Evolutionary conservation across 139 green algal species (phyloP).

Genomic region (Chlorella vulgaris): DNA sequence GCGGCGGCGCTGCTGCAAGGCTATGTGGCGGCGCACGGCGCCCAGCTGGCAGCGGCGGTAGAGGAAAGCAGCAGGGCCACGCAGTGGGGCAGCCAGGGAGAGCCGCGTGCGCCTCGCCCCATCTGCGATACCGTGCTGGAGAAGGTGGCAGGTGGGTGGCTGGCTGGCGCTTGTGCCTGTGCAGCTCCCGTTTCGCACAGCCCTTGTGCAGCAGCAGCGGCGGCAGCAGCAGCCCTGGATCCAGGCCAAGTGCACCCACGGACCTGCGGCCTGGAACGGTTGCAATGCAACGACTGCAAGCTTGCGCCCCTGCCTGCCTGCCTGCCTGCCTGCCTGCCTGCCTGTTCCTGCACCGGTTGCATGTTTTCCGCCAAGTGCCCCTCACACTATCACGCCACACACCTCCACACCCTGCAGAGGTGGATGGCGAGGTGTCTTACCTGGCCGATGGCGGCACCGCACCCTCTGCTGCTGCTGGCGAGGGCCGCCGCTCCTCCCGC

Average conservation of each 20-base stretch:
- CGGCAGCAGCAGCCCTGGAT: too few relatives aligned
- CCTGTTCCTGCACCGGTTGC: background rate
- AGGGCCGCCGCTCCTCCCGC: background rate
- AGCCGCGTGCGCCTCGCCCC: slow-evolving; percentile 62
- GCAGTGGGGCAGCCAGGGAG: slow-evolving; percentile 58
- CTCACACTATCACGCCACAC: background rate
- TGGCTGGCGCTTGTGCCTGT: background rate
- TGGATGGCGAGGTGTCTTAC: slow-evolving; percentile 46
- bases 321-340: too few relatives aligned
- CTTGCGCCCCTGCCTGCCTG: background rate
- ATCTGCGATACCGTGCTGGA: slow-evolving; percentile 73
- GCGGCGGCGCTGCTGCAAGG: slow-evolving; percentile 55
- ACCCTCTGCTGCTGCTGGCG: too few relatives aligned
- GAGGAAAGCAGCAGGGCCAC: slow-evolving; percentile 45
- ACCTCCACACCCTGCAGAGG: slow-evolving; percentile 14
- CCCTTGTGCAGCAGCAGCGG: background rate
- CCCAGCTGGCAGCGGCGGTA: slow-evolving; percentile 63
- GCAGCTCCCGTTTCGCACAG: background rate
- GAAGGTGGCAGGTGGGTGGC: slow-evolving; percentile 41
- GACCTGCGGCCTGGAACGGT: too few relatives aligned
- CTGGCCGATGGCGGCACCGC: slow-evolving; percentile 39
- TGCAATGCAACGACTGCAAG: too few relatives aligned
- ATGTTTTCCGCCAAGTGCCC: background rate
- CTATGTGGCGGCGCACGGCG: slow-evolving; percentile 72
- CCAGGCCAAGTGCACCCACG: too few relatives aligned